A percentile compares a stretch with the other conserved stretches of the same genome.
phyloP scores from a whole-genome alignment of 2,329 filamentous ascomycete species.

The Ophiostoma angusticollis region DNA sequence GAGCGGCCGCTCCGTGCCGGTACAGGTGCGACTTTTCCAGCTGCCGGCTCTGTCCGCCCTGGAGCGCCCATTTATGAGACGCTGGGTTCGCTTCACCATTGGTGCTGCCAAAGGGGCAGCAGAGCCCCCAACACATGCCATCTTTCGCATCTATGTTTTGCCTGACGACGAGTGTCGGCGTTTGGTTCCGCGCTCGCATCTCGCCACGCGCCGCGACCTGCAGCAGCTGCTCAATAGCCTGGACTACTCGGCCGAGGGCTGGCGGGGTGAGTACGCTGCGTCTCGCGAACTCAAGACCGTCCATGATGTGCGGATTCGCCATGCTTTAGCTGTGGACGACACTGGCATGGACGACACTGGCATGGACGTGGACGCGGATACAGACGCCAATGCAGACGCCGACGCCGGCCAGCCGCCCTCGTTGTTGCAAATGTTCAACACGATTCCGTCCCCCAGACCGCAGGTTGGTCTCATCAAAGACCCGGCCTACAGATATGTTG shows the following conservation, averaged over 20 bases:
- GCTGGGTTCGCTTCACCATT: conserved; percentile 35
- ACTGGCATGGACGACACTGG: no score
- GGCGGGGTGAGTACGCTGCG: conserved; percentile 33
- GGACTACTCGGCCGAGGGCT: conserved; percentile 42
- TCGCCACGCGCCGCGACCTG: conserved; percentile 32
- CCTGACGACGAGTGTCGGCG: conserved; percentile 51
- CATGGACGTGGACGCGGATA: neutral
- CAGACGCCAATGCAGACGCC: conserved; percentile 7
- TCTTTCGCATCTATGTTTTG: conserved; percentile 40
- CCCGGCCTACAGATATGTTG: conserved; percentile 36
- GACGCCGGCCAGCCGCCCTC: conserved; percentile 30
- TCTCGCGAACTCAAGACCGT: neutral
- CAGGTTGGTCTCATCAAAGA: conserved; percentile 34
- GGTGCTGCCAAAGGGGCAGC: conserved; percentile 11
- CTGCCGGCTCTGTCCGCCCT: conserved; percentile 7
- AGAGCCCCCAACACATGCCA: conserved; percentile 4
- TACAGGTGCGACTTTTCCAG: conserved; percentile 12
- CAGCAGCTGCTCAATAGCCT: conserved; percentile 36
- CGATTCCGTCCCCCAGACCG: conserved; percentile 54
- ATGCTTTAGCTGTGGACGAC: no score
- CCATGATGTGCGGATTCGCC: neutral
- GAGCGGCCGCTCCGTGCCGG: neutral
- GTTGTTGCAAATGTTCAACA: conserved; percentile 61
- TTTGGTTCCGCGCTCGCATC: conserved; percentile 35
- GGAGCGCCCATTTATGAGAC: conserved; percentile 21